Evolutionary conservation across 1,284 basidiomycete genomes (phyloP).

Genomic region (Austropuccinia psidii): DNA sequence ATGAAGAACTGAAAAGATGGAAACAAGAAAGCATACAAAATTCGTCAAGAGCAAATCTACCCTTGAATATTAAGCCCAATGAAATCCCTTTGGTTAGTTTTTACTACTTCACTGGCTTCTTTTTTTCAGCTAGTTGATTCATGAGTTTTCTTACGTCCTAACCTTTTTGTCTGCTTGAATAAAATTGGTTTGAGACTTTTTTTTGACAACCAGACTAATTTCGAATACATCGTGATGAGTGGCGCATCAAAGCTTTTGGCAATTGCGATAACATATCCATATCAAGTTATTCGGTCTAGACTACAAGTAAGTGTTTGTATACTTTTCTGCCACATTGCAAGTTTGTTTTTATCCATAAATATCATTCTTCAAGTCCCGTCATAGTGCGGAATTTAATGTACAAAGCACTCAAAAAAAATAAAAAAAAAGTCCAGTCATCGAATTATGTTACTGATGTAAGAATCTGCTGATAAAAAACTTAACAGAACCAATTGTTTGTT

Average conservation of each 20-base stretch:
- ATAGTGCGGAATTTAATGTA: neutral
- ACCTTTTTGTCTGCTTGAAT: neutral
- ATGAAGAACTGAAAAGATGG: conserved; percentile 91
- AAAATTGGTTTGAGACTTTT: too few relatives aligned
- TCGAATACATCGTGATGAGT: conserved; percentile 84
- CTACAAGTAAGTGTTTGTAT: conserved; percentile 62
- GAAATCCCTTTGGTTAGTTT: conserved; percentile 72
- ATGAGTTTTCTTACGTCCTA: conserved; percentile 17
- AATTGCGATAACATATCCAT: conserved; percentile 82
- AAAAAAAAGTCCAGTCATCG: too few relatives aligned
- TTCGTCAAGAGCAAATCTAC: conserved; percentile 56
- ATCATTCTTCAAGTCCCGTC: neutral
- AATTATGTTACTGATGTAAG: too few relatives aligned
- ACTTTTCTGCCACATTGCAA: neutral
- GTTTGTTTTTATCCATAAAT: neutral
- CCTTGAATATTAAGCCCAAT: conserved; percentile 56
- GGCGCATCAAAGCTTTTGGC: conserved; percentile 82
- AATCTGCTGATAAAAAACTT: too few relatives aligned
- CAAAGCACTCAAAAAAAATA: neutral
- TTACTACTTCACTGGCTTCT: neutral
- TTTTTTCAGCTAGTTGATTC: conserved; percentile 14
- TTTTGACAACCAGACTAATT: conserved; percentile 79
- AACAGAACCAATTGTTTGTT: conserved; percentile 9
- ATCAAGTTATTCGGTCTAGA: conserved; percentile 90
- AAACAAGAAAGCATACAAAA: conserved; percentile 67